Conservation (phyloP, 177 flowering plant genomes). For the Vitis hybrid region DNA sequence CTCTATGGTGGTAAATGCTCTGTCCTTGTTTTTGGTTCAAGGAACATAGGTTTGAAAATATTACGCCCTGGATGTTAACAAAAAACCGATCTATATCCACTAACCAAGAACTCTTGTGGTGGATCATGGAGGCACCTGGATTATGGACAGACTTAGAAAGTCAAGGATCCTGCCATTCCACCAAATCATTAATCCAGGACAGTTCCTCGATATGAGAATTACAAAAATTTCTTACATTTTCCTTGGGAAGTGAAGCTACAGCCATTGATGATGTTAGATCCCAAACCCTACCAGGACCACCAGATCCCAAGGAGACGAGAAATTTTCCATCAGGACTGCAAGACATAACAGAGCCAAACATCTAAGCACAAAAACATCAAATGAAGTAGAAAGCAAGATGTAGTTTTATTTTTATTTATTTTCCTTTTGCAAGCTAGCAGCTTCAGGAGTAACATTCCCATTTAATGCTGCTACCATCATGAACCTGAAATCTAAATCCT, state of each 20-base stretch:
- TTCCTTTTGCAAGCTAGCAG: background rate
- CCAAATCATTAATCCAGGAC: background rate
- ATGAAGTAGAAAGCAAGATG: background rate
- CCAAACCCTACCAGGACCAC: conserved; percentile 88
- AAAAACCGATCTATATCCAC: too few species aligned
- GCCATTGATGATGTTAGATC: conserved; percentile 52
- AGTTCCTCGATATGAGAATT: background rate
- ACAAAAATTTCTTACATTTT: conserved; percentile 50
- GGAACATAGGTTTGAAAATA: too few species aligned
- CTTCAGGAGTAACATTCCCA: background rate
- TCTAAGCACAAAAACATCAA: conserved; percentile 10
- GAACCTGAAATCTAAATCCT: conserved; percentile 92
- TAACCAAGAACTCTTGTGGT: too few species aligned
- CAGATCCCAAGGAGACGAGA: conserved; percentile 72
- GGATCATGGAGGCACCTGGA: background rate
- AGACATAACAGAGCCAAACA: conserved; percentile 8
- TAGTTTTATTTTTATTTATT: background rate
- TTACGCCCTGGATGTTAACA: too few species aligned
- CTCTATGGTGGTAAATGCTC: background rate
- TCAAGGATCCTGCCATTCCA: background rate
- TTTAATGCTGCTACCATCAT: background rate
- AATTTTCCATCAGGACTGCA: conserved; percentile 85
- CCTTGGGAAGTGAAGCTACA: conserved; percentile 62
- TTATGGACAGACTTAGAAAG: background rate
- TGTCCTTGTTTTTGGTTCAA: too few species aligned